These are phyloP conservation scores for Hypoxylon sp. DNA, from an alignment of 2,329 filamentous ascomycete species.

Conservation along the genomic window DNA sequence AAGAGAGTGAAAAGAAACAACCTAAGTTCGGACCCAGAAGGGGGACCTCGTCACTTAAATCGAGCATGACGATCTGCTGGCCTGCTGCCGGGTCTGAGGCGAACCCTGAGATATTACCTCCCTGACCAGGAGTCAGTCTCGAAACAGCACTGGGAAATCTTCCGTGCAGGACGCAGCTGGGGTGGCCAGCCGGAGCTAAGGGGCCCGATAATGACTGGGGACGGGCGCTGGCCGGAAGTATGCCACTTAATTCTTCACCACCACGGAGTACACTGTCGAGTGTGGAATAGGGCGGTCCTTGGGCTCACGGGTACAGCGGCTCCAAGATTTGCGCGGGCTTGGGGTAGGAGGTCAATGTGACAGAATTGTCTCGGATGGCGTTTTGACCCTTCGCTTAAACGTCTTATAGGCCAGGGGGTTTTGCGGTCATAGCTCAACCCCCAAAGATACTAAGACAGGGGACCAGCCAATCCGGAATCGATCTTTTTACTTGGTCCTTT, in stretches of 20 bases:
- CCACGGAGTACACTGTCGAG: constrained; percentile 24
- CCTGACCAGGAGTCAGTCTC: constrained; percentile 56
- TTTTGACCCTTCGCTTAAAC: constrained; percentile 56
- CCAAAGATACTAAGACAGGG: constrained; percentile 22
- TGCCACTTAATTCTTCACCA: constrained; percentile 36
- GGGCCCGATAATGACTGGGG: constrained; percentile 50
- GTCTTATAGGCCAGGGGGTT: constrained; percentile 38
- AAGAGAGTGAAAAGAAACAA: constrained; percentile 54
- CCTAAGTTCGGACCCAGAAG: constrained; percentile 47
- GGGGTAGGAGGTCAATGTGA: constrained; percentile 56
- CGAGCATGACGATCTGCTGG: constrained; percentile 56
- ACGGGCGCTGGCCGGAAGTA: constrained; percentile 35
- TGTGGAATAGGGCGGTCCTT: constrained; percentile 32
- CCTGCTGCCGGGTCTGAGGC: constrained; percentile 34
- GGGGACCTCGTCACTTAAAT: constrained; percentile 59
- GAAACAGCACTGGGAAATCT: constrained; percentile 58
- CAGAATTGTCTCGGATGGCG: constrained; percentile 65
- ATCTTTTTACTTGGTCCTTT: constrained; percentile 12
- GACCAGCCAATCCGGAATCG: constrained; percentile 16
- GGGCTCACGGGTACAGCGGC: constrained; percentile 36
- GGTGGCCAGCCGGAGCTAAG: constrained; percentile 49
- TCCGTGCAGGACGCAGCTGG: constrained; percentile 52
- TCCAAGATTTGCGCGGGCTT: constrained; percentile 42
- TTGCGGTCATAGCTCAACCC: constrained; percentile 43
- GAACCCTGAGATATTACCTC: constrained; percentile 48